phyloP scores from a whole-genome alignment of 2,329 filamentous ascomycete species.

The Arthrobotrys musiformis region DNA sequence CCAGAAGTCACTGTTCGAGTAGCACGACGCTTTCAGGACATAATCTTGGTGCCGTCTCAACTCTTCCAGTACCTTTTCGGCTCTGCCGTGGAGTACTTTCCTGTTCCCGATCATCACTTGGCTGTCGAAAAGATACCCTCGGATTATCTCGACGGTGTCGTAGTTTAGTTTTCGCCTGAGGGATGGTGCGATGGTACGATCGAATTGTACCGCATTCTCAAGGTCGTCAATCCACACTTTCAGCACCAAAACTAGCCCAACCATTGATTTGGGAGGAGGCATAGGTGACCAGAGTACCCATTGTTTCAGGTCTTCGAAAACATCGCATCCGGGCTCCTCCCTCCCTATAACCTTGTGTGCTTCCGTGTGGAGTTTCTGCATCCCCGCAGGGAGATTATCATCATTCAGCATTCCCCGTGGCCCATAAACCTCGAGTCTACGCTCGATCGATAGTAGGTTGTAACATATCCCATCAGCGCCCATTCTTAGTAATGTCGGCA shows the following conservation, averaged over 20 bases:
- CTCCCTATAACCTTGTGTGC: not conserved
- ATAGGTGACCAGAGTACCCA: not conserved
- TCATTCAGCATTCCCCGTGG: too few species aligned
- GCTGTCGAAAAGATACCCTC: constrained; percentile 6
- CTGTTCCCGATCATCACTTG: constrained; percentile 1
- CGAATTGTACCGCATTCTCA: constrained; percentile 4
- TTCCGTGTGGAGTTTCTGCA: not conserved
- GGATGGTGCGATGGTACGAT: not conserved
- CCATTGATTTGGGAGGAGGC: not conserved
- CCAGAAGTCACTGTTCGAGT: constrained; percentile 6
- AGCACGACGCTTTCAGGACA: constrained; percentile 8
- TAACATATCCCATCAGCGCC: constrained; percentile 19
- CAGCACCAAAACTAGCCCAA: constrained; percentile 11
- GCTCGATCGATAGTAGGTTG: not conserved
- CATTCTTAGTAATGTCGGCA: not conserved
- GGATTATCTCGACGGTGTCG: constrained; percentile 30
- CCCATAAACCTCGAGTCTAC: too few species aligned
- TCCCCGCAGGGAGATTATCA: too few species aligned
- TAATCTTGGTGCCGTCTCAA: constrained; percentile 21
- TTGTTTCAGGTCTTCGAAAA: constrained; percentile 12
- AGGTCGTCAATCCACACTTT: constrained; percentile 38
- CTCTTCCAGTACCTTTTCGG: not conserved
- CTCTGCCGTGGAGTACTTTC: not conserved
- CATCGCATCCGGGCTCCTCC: not conserved
- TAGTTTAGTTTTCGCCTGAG: constrained; percentile 14